Evolutionary conservation across 352 stramenopile genomes (phyloP), one percentile per base, ranked within the genome.

Genomic region (Phytophthora colocasiae): DNA sequence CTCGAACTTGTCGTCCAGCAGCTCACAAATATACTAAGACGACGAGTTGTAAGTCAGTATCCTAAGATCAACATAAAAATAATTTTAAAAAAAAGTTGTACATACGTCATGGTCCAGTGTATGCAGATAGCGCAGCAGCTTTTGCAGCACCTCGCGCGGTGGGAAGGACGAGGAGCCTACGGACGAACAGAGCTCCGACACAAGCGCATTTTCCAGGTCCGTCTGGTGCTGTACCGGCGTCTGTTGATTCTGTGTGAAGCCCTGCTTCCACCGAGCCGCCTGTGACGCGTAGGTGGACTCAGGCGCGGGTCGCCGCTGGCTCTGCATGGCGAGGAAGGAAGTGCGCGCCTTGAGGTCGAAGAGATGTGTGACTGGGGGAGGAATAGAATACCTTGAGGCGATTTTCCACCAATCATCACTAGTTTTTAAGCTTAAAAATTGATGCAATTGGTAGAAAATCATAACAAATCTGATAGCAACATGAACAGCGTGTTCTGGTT

Each of bases 1-100:
- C 69, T 91, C 80, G n/a, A 96, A 83, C 70, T 94, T 96, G 63
- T 91, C 80, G 48, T 94, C 80, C n/a, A 96, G 73, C 26, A 94
- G 73, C 67, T 96, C 84, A 54, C 87, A 94, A 29, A 92, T 67
- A 55, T 96, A 96, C 81, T 93, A 31, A 6, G 41, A 27, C 17
- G 14, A 24, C 6, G 34, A 48, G 19, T 31, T 22, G 22, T 22
- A 2, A 22, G 36, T n/a, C 45, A 27, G 39, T 15, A 58, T 43
- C 5, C 9, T 2, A 17, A 36, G 17, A 56, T 50, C 11, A 56
- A 56, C 11, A 26, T 14, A 53, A 44, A 52, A 15, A 48, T 12
- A 68, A 31, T 9, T 36, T 24, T 2, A 46, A 66, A 19, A 66
- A 17, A 63, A 32, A 14, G 10, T 43, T 15, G 6, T 5, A 74